Conservation (phyloP, 345 rosid species). For the Acer campestre region DNA sequence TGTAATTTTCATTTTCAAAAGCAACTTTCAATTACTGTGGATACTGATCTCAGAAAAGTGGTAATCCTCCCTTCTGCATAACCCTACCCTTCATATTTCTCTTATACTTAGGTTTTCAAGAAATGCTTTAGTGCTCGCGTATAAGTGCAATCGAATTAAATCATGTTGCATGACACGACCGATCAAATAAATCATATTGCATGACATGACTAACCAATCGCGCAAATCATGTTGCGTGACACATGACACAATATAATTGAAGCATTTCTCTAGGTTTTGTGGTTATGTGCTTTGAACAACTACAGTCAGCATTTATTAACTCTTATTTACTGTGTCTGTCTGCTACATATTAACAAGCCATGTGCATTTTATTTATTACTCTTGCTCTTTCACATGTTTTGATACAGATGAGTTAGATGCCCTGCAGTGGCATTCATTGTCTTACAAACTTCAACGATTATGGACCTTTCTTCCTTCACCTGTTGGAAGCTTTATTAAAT, state of each 20-base stretch:
- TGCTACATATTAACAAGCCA: conserved; percentile 39
- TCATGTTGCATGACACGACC: too few species aligned
- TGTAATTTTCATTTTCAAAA: background rate
- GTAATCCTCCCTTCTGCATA: background rate
- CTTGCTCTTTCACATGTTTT: conserved; percentile 19
- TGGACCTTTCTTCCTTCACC: background rate
- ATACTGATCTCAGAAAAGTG: background rate
- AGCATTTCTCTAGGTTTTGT: background rate
- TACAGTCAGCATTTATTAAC: conserved; percentile 34
- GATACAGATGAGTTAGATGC: conserved; percentile 12
- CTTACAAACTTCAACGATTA: conserved; percentile 9
- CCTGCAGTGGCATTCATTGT: conserved; percentile 20
- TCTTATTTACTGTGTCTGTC: conserved; percentile 21
- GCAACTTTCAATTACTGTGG: background rate
- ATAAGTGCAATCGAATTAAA: too few species aligned
- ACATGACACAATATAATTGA: too few species aligned
- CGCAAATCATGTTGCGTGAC: too few species aligned
- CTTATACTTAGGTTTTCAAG: background rate
- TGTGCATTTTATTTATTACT: conserved; percentile 41
- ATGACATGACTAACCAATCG: too few species aligned
- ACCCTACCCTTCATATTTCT: conserved; percentile 13
- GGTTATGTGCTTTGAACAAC: too few species aligned
- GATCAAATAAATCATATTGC: too few species aligned
- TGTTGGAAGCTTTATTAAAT: background rate
- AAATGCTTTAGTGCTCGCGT: too few species aligned